These are phyloP conservation scores for Fistulinella cinereoalba DNA, from an alignment of 1,284 basidiomycete genomes.

Conservation along the genomic window DNA sequence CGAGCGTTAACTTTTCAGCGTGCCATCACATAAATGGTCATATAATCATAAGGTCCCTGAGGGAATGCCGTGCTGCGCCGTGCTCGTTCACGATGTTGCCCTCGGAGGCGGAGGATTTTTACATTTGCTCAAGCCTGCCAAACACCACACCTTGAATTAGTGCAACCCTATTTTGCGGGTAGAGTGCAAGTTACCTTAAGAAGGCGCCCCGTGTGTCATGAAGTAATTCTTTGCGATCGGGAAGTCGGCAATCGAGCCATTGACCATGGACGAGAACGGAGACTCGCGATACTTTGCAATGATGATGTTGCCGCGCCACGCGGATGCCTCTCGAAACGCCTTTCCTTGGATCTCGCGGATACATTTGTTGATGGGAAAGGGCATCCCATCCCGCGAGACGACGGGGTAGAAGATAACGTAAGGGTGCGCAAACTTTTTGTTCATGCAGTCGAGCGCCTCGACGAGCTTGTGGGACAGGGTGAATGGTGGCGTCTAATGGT, in stretches of 20 bases:
- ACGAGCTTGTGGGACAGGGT: slow-evolving; percentile 48
- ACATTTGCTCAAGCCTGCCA: slow-evolving; percentile 30
- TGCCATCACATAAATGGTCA: slow-evolving; percentile 30
- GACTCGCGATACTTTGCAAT: slow-evolving; percentile 70
- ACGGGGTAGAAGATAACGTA: slow-evolving; percentile 77
- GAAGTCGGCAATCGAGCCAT: slow-evolving; percentile 77
- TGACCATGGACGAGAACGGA: slow-evolving; percentile 64
- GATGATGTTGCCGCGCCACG: slow-evolving; percentile 77
- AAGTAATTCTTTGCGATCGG: slow-evolving; percentile 77
- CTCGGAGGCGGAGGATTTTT: slow-evolving; percentile 7
- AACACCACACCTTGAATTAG: slow-evolving; percentile 28
- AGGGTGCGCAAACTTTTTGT: slow-evolving; percentile 67
- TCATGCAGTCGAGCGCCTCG: slow-evolving; percentile 75
- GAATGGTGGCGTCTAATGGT: slow-evolving; percentile 13
- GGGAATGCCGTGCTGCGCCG: slow-evolving; percentile 1
- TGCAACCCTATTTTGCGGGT: slow-evolving; percentile 11
- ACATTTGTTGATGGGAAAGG: slow-evolving; percentile 73
- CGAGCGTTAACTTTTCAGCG: slow-evolving; percentile 1
- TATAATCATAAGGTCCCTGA: slow-evolving; percentile 25
- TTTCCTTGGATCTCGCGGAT: slow-evolving; percentile 69
- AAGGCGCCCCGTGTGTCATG: slow-evolving; percentile 55
- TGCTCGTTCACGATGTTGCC: not conserved
- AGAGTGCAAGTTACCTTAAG: slow-evolving; percentile 32
- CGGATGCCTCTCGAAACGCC: slow-evolving; percentile 53
- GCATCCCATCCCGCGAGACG: slow-evolving; percentile 70